Conservation (phyloP, 768 basidiomycete species). For the Leccinum rimulosum region DNA sequence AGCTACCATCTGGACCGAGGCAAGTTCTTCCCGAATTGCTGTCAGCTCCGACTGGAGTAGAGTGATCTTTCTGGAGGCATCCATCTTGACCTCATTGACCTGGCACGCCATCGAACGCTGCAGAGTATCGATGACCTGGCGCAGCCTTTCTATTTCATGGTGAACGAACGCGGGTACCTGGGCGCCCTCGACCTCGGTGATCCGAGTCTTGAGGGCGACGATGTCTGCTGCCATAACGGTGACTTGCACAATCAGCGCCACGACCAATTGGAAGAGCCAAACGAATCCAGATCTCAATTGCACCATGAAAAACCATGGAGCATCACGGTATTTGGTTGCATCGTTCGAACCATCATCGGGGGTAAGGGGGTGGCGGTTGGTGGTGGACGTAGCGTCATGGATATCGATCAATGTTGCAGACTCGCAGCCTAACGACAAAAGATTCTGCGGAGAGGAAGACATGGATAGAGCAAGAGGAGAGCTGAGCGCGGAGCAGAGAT, state of each 20-base stretch:
- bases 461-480: constrained; percentile 1
- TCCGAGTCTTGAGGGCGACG: constrained; percentile 18
- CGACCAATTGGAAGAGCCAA: constrained; percentile 9
- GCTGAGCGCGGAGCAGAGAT: neutral
- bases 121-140: constrained; percentile 1
- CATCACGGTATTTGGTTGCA: neutral
- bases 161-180: neutral
- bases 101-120: constrained; percentile 10
- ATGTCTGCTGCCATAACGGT: constrained; percentile 8
- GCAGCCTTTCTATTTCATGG: constrained; percentile 3
- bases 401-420: no score
- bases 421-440: neutral
- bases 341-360: neutral
- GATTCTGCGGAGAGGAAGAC: neutral
- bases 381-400: no score
- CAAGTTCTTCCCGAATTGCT: constrained; percentile 7
- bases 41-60: constrained; percentile 17
- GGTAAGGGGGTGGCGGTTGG: no score
- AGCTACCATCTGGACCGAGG: constrained; percentile 1
- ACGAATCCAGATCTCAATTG: constrained; percentile 4
- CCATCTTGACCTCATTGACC: constrained; percentile 11
- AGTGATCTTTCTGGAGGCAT: constrained; percentile 13
- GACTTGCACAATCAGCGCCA: constrained; percentile 3
- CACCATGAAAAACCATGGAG: neutral
- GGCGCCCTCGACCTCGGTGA: constrained; percentile 12